Percentiles rank a stretch among this genome's conserved stretches.
phyloP scores from a whole-genome alignment of 768 basidiomycete species.

The Paxillus involutus region DNA sequence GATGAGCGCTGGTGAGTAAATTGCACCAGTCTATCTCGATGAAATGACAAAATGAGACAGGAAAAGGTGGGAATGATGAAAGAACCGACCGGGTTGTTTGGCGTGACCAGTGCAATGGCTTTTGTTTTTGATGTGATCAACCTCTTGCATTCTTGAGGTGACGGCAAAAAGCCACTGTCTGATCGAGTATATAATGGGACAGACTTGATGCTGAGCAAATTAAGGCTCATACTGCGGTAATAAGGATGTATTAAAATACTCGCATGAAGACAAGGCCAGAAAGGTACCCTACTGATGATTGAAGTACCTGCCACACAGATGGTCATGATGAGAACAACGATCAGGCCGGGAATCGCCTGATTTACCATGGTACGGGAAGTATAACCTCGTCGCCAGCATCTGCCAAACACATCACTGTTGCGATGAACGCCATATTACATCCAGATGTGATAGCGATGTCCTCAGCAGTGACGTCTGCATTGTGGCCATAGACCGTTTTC shows the following conservation, averaged over 20 bases:
- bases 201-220: conserved; percentile 58
- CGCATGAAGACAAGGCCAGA: neutral
- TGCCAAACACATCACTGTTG: conserved; percentile 61
- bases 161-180: conserved; percentile 60
- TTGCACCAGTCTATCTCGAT: conserved; percentile 58
- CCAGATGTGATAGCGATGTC: conserved; percentile 73
- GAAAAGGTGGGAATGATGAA: neutral
- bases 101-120: conserved; percentile 74
- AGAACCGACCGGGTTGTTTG: conserved; percentile 67
- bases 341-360: neutral
- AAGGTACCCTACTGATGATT: conserved; percentile 49
- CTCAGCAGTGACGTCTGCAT: conserved; percentile 45
- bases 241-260: neutral
- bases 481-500: conserved; percentile 51
- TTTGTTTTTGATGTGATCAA: conserved; percentile 59
- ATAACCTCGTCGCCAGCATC: conserved; percentile 71
- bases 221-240: conserved; percentile 60
- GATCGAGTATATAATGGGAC: conserved; percentile 54
- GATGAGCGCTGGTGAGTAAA: conserved; percentile 59
- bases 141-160: conserved; percentile 43
- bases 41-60: neutral
- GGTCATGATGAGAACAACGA: neutral
- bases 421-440: conserved; percentile 72
- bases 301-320: conserved; percentile 50
- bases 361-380: conserved; percentile 68